These are phyloP conservation scores for Litchi chinensis DNA, from an alignment of 345 rosid species.

Conservation along the genomic window DNA sequence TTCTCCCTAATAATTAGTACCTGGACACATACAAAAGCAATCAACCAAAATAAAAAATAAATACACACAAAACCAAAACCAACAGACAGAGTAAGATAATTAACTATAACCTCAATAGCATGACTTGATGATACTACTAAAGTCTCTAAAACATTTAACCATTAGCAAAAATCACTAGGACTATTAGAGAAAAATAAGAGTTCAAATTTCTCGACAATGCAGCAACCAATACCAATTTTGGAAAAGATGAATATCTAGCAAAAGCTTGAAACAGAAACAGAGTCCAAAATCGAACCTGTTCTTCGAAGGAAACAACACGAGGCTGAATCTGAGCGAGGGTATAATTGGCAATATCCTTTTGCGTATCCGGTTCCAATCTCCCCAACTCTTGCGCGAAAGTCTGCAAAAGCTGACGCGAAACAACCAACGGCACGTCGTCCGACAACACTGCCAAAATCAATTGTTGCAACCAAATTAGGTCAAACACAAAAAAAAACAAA, in stretches of 20 bases:
- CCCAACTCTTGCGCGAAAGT: slow-evolving; percentile 84
- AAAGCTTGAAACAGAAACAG: not conserved
- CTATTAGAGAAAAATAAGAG: not conserved
- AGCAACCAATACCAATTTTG: not conserved
- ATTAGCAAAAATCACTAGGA: not conserved
- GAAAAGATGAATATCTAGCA: not conserved
- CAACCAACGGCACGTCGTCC: slow-evolving; percentile 89
- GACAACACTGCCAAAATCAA: slow-evolving; percentile 63
- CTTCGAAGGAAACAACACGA: slow-evolving; percentile 96
- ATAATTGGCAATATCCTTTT: slow-evolving; percentile 88
- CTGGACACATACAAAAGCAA: slow-evolving; percentile 35
- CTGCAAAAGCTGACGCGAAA: slow-evolving; percentile 93
- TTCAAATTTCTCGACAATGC: slow-evolving; percentile 3
- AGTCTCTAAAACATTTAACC: not conserved
- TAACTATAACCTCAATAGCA: not conserved
- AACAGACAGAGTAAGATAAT: not conserved
- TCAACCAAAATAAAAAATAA: not conserved
- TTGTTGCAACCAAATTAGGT: not conserved
- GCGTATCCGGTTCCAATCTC: slow-evolving; percentile 72
- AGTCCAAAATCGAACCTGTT: slow-evolving; percentile 60
- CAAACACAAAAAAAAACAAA: too few relatives aligned
- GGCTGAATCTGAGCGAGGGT: slow-evolving; percentile 96
- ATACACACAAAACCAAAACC: not conserved
- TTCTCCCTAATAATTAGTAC: slow-evolving; percentile 90
- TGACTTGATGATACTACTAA: not conserved